phyloP scores from a whole-genome alignment of 2,329 filamentous ascomycete species.

The Didymella arachidicola region DNA sequence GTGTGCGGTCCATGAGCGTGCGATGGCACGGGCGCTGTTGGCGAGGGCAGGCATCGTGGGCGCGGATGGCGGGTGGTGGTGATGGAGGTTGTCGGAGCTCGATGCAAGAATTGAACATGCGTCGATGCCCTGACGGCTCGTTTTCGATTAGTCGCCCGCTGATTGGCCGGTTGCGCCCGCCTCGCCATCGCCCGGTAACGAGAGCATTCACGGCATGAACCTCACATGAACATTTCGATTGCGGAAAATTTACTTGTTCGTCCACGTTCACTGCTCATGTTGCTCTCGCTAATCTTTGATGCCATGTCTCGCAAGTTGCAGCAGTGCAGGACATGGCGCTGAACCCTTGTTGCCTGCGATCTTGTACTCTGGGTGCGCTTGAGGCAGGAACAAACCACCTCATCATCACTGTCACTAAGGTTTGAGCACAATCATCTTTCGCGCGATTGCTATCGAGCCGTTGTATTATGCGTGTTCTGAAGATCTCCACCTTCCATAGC shows the following conservation, averaged over 20 bases:
- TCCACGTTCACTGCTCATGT: neutral
- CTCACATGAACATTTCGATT: too few species aligned
- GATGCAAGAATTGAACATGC: constrained; percentile 35
- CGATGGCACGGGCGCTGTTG: constrained; percentile 56
- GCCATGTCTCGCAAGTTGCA: neutral
- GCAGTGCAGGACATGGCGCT: neutral
- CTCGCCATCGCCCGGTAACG: neutral
- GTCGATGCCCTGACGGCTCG: constrained; percentile 7
- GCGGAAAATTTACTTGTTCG: neutral
- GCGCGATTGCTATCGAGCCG: too few species aligned
- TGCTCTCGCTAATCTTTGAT: neutral
- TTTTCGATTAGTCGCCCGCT: constrained; percentile 2
- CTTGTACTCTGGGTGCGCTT: neutral
- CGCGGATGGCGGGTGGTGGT: constrained; percentile 38
- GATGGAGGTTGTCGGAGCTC: constrained; percentile 31
- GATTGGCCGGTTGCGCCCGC: constrained; percentile 10
- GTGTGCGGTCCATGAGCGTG: constrained; percentile 57
- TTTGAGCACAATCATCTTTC: too few species aligned
- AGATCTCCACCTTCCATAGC: too few species aligned
- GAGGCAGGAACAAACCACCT: neutral
- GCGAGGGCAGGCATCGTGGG: constrained; percentile 60
- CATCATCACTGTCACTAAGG: neutral
- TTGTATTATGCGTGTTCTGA: too few species aligned
- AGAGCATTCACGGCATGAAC: neutral
- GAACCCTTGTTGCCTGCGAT: constrained; percentile 3